Evolutionary conservation across 345 rosid species (phyloP), one percentile per base, ranked within the genome.

Genomic region (Eucalyptus pauciflora): DNA sequence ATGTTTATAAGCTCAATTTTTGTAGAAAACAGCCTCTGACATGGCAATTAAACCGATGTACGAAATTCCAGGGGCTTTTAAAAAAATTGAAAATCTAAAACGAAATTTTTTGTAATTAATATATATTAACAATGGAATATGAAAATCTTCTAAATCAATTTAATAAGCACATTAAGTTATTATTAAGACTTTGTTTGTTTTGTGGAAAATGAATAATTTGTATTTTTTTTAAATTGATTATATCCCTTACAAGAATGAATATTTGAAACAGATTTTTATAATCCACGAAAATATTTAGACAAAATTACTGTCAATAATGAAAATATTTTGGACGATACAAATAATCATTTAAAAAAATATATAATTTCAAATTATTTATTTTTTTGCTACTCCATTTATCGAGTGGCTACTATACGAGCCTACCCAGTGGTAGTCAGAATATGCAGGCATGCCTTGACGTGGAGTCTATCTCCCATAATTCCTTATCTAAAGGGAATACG

Each of bases 361-460:
- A 37, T 3, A 20, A 20, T 0, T 54, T 54, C 60, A 54, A 22
- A 56, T 22, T 24, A 24, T 24, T 56, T 24, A 56, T 56, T 56
- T 56, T 56, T 56, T 56, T 24, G 6, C 1, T 22, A 10, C 5
- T 56, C 1, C 0, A 2, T 56, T 56, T 56, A 13, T 56, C 2
- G 10, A 1, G 1, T 18, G 25, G 10, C 58, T 52, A 52, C 10
- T 20, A 20, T 20, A 20, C 5, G 10, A 52, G 3, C 24, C 5
- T 52, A 52, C 8, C 10, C 0, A 7, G 1, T 52, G 24, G 2
- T 52, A 7, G 0, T 4, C 0, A 8, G 10, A 7, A 25, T 20
- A 18, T 1, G 56, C 56, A 52, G 7, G 2, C 2, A 52, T 52
- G 8, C 0, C 4, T 0, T 8, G 0, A 20, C 10, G 0, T 20